These are phyloP conservation scores for Paraconiothyrium sp. DNA, from an alignment of 2,329 filamentous ascomycete species.

Conservation along the genomic window DNA sequence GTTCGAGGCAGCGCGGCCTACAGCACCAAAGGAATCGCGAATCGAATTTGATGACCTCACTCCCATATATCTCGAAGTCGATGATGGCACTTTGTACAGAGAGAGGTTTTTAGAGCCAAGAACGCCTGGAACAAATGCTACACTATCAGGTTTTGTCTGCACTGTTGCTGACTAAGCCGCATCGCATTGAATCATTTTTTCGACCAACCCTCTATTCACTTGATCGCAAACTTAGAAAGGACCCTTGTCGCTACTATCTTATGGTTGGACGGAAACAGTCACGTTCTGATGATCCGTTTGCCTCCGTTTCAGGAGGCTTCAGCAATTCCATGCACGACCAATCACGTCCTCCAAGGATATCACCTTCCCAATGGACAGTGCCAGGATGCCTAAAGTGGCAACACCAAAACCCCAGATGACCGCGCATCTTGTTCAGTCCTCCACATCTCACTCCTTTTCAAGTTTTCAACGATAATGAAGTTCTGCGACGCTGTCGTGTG, in stretches of 20 bases:
- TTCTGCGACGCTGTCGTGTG: neutral
- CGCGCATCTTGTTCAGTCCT: neutral
- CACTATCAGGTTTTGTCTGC: too few relatives aligned
- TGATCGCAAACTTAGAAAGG: neutral
- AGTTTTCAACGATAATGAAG: neutral
- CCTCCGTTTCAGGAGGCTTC: neutral
- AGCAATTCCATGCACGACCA: conserved; percentile 7
- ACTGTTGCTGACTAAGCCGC: neutral
- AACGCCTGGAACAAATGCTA: too few relatives aligned
- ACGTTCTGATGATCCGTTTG: neutral
- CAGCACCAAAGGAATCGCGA: neutral
- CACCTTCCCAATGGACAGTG: conserved; percentile 18
- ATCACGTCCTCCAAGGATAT: conserved; percentile 1
- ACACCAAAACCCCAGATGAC: neutral
- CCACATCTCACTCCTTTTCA: neutral
- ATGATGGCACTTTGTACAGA: neutral
- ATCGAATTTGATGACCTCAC: neutral
- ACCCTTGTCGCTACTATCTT: neutral
- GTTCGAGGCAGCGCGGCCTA: neutral
- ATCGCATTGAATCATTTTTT: neutral
- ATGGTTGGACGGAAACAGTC: neutral
- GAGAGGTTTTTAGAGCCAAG: too few relatives aligned
- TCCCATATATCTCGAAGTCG: too few relatives aligned
- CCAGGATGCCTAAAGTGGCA: conserved; percentile 17
- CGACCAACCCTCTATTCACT: neutral